These are phyloP conservation scores for Triticum turgidum DNA, from an alignment of 176 grass and related monocot species.

Conservation along the genomic window DNA sequence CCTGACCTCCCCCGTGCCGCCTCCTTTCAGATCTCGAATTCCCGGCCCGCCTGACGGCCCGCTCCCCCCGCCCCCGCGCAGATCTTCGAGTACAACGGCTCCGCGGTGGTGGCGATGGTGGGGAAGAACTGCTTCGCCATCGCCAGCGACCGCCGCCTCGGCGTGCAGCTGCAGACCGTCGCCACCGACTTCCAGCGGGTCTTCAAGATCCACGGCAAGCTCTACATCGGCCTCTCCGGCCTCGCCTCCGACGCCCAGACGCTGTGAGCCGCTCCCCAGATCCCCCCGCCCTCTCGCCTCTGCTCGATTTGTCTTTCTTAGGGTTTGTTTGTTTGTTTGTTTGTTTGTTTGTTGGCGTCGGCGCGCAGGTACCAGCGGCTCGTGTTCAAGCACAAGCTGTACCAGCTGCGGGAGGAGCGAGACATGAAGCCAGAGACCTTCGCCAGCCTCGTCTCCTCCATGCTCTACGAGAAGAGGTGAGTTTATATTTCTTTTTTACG, in stretches of 20 bases:
- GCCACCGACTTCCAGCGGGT: slow-evolving; percentile 94
- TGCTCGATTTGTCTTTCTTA: not conserved
- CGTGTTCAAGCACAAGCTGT: slow-evolving; percentile 93
- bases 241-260: slow-evolving; percentile 90
- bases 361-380: slow-evolving; percentile 71
- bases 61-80: not conserved
- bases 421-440: slow-evolving; percentile 99
- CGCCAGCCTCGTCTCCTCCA: slow-evolving; percentile 84
- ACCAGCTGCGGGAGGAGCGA: slow-evolving; percentile 96
- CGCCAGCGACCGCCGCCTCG: slow-evolving; percentile 83
- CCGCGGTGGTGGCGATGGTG: slow-evolving; percentile 95
- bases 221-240: slow-evolving; percentile 92
- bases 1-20: not conserved
- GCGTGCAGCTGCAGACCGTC: slow-evolving; percentile 91
- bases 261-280: slow-evolving; percentile 44
- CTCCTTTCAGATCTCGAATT: not conserved
- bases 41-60: not conserved
- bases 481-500: too few relatives aligned
- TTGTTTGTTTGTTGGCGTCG: not conserved
- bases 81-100: slow-evolving; percentile 99
- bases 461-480: slow-evolving; percentile 98
- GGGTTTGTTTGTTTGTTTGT: slow-evolving; percentile 28
- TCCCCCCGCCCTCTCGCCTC: not conserved
- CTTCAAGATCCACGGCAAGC: slow-evolving; percentile 91
- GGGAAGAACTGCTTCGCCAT: slow-evolving; percentile 99